phyloP scores from a whole-genome alignment of 345 rosid genomes.

The Melaleuca quinquenervia region DNA sequence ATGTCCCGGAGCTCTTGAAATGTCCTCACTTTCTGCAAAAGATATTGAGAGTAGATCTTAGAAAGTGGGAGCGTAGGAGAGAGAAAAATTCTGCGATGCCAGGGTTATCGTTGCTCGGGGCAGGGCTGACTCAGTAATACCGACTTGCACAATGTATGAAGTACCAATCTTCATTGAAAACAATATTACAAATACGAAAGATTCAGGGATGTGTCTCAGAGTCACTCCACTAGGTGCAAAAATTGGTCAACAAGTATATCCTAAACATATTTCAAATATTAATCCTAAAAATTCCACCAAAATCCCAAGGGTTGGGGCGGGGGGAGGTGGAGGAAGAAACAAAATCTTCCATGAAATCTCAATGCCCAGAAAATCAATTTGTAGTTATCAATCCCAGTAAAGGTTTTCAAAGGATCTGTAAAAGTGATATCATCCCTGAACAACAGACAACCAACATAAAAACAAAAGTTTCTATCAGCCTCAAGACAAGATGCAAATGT shows the following conservation, averaged over 20 bases:
- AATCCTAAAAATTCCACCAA: no score
- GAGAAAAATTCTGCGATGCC: not conserved
- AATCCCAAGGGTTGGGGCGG: no score
- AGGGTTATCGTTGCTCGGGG: not conserved
- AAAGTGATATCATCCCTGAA: no score
- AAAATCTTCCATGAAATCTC: no score
- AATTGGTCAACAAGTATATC: not conserved
- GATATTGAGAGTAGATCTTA: not conserved
- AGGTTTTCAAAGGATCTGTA: no score
- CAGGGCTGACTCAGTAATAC: not conserved
- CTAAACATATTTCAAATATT: no score
- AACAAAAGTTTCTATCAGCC: not conserved
- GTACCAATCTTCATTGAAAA: not conserved
- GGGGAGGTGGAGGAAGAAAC: no score
- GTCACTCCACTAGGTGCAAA: not conserved
- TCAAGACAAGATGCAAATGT: not conserved
- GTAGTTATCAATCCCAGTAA: no score
- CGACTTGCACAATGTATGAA: not conserved
- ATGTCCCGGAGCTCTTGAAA: conserved; percentile 77
- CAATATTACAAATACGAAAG: not conserved
- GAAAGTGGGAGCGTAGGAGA: not conserved
- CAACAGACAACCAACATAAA: no score
- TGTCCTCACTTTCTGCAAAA: conserved; percentile 79
- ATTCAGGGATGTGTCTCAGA: not conserved
- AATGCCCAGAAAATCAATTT: no score